These are phyloP conservation scores for Vinca major DNA, from an alignment of 305 asterid species.

Conservation along the genomic window DNA sequence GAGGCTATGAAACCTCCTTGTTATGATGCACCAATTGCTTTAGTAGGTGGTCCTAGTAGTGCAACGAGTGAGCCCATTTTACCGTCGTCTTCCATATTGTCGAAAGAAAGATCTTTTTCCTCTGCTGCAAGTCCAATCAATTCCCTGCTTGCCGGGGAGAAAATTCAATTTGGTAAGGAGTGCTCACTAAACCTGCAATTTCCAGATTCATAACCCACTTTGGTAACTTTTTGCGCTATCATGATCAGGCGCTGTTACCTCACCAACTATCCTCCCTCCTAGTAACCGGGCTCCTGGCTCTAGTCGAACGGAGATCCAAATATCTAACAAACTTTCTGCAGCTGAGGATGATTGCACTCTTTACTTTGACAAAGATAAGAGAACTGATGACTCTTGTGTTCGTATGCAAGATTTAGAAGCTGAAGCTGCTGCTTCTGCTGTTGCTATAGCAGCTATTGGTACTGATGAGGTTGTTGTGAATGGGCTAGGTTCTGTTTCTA, in stretches of 20 bases:
- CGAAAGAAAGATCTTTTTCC: constrained; percentile 57
- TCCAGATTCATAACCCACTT: not conserved
- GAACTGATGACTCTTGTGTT: constrained; percentile 38
- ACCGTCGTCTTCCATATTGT: constrained; percentile 45
- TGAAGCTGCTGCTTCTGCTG: constrained; percentile 96
- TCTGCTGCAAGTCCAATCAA: constrained; percentile 74
- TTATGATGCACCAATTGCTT: constrained; percentile 48
- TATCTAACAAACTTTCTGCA: constrained; percentile 40
- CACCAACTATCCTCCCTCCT: constrained; percentile 73
- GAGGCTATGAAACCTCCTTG: constrained; percentile 81
- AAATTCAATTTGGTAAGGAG: constrained; percentile 77
- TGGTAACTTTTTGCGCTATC: constrained; percentile 3
- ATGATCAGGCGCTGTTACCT: constrained; percentile 78
- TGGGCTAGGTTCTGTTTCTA: constrained; percentile 39
- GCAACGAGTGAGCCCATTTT: constrained; percentile 45
- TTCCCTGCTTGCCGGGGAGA: constrained; percentile 94
- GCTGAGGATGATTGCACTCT: constrained; percentile 45
- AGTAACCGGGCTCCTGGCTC: constrained; percentile 74
- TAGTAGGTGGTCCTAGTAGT: constrained; percentile 60
- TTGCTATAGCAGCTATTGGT: constrained; percentile 87
- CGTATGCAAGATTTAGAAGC: constrained; percentile 65
- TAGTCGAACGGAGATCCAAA: constrained; percentile 56
- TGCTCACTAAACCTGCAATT: not conserved
- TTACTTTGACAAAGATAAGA: constrained; percentile 61
- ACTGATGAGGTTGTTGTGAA: constrained; percentile 57